Base-by-base conservation (phyloP, 1,284 basidiomycete species). In the Fomes fomentarius region DNA sequence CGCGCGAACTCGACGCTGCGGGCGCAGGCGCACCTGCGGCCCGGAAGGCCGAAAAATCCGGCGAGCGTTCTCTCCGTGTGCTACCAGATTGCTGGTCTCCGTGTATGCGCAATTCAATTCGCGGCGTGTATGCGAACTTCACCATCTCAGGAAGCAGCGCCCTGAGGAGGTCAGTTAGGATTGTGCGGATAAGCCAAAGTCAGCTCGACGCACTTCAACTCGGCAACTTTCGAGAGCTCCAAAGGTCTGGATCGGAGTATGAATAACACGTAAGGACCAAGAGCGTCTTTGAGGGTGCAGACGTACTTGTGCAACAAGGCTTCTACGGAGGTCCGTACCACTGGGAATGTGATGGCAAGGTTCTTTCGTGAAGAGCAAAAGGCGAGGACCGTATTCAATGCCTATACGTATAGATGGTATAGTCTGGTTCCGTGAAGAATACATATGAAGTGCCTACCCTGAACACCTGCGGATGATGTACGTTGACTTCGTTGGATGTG, bases 361-460 rank as follows among this genome's bases (percentile, higher is more conserved):
- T 93, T 86, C 63, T 93, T 93, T 62, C 91, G 80, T 0, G 91
- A 88, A 3, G 91, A 90, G 51, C 93, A 83, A 65, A 96, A 96
- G 0, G 91, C 93, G 48, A 95, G 83, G 2, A 96, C 92, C 4
- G 93, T 94, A 63, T 95, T 96, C 54, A 96, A 75, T 15, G 94
- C 92, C 89, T 94, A 43, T 40, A 24, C 40, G 30, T n/a, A 10
- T 25, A 22, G 22, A n/a, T 42, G 43, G 15, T 24, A 19, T n/a
- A 35, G 21, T 14, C 28, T 40, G 43, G 24, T 21, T 26, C 25
- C 14, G 19, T 1, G 26, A 30, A 19, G 14, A 6, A 12, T 21
- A 12, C 30, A 19, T 19, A 31, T 1, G 19, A 9, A 14, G 3
- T 24, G 25, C 15, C 21, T 34, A 47, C 45, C 34, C 37, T 63